Percentiles rank a stretch among this genome's conserved stretches.
Conservation (phyloP, 73 alveolate genomes). For the Paraurostyla sp. region DNA sequence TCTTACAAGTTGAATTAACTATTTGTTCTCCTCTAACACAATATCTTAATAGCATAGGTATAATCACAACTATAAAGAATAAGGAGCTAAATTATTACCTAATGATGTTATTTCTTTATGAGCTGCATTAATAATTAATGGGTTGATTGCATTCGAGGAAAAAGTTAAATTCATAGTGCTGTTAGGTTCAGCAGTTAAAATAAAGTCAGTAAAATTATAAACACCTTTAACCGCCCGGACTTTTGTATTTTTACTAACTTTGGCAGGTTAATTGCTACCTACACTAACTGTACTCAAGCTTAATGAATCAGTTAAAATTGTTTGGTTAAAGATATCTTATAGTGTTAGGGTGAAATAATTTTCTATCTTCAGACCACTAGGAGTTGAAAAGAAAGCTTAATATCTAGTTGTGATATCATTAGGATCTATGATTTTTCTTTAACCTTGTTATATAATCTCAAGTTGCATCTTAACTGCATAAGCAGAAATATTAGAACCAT, state of each 20-base stretch:
- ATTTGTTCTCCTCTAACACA: conserved; percentile 44
- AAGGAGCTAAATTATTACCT: not conserved
- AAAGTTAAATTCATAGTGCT: not conserved
- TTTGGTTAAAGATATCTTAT: not conserved
- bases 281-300: conserved; percentile 37
- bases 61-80: not conserved
- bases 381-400: conserved; percentile 13
- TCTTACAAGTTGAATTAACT: conserved; percentile 28
- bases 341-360: not conserved
- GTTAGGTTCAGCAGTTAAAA: conserved; percentile 5
- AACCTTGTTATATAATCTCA: not conserved
- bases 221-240: conserved; percentile 19
- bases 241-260: conserved; percentile 31
- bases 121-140: not conserved
- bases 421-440: not conserved
- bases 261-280: not conserved
- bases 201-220: conserved; percentile 8
- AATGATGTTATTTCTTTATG: not conserved
- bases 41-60: conserved; percentile 44
- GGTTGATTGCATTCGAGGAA: conserved; percentile 37
- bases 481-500: not conserved
- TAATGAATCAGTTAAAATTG: not conserved
- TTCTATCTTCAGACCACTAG: conserved; percentile 10
- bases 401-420: not conserved
- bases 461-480: conserved; percentile 9